Percentiles rank a stretch among this genome's conserved stretches.
phyloP scores from a whole-genome alignment of 2,329 filamentous ascomycete genomes.

The Hansfordia pulvinata region DNA sequence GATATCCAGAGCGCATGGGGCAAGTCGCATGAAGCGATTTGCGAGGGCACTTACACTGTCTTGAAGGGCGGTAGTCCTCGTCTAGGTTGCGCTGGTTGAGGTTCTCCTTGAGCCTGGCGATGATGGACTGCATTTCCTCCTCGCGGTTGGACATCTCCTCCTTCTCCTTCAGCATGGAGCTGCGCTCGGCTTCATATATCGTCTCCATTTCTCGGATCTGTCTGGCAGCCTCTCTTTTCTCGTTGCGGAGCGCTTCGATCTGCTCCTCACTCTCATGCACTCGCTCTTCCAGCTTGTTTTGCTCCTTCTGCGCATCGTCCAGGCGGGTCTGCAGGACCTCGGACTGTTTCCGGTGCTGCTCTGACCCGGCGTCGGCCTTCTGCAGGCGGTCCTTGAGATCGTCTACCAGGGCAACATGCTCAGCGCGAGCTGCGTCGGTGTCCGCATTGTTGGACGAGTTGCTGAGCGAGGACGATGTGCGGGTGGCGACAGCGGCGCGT shows the following conservation, averaged over 20 bases:
- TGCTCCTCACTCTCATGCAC: constrained; percentile 77
- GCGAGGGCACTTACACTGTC: constrained; percentile 35
- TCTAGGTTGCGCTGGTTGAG: constrained; percentile 55
- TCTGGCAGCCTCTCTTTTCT: constrained; percentile 70
- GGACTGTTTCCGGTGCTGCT: constrained; percentile 71
- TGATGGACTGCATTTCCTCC: constrained; percentile 80
- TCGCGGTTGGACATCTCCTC: constrained; percentile 74
- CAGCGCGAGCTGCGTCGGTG: constrained; percentile 65
- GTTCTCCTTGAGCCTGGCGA: constrained; percentile 83
- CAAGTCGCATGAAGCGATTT: no score
- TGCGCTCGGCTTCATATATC: constrained; percentile 83
- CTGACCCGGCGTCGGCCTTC: constrained; percentile 64
- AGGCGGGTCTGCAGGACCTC: constrained; percentile 75
- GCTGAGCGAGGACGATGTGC: constrained; percentile 34
- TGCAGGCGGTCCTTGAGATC: constrained; percentile 74
- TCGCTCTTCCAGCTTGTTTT: constrained; percentile 75
- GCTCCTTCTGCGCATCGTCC: constrained; percentile 73
- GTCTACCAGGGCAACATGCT: constrained; percentile 65
- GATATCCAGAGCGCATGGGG: neutral
- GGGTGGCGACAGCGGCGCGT: constrained; percentile 53
- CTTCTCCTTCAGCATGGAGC: constrained; percentile 79
- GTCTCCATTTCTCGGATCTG: constrained; percentile 85
- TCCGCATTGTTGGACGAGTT: constrained; percentile 36
- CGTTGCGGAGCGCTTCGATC: constrained; percentile 66
- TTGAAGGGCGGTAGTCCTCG: constrained; percentile 42